These are phyloP conservation scores for Cryphonectria japonica DNA, from an alignment of 2,329 filamentous ascomycete species.

Conservation along the genomic window DNA sequence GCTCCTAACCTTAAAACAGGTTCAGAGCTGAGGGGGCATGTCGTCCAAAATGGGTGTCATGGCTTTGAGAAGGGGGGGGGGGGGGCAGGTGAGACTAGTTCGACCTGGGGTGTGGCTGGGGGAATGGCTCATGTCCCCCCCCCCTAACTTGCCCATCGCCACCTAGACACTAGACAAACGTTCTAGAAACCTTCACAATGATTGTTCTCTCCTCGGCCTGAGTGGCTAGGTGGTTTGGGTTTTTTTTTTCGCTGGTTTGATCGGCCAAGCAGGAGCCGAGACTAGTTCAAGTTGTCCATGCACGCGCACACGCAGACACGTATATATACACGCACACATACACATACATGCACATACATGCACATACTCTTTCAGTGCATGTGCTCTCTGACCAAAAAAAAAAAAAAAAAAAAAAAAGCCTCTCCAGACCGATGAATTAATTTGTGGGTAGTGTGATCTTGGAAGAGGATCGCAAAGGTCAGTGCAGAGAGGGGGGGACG, in stretches of 20 bases:
- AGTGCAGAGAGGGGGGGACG: not conserved
- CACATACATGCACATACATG: no score
- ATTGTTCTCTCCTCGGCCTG: not conserved
- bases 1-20: not conserved
- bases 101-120: no score
- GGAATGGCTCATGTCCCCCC: not conserved
- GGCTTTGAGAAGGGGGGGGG: not conserved
- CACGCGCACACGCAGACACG: not conserved
- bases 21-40: not conserved
- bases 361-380: not conserved
- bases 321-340: no score
- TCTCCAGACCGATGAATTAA: not conserved
- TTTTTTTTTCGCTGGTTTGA: not conserved
- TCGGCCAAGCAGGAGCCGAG: not conserved
- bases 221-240: not conserved
- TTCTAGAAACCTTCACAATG: not conserved
- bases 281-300: not conserved
- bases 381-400: no score
- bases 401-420: not conserved
- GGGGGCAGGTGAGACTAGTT: not conserved
- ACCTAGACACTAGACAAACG: not conserved
- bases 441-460: not conserved
- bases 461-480: not conserved
- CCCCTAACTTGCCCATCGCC: no score
- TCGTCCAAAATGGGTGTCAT: not conserved